A percentile compares a stretch with the other conserved stretches of the same genome.
Evolutionary conservation across 2,329 filamentous ascomycete species (phyloP).

Genomic region (Fusarium miscanthi): DNA sequence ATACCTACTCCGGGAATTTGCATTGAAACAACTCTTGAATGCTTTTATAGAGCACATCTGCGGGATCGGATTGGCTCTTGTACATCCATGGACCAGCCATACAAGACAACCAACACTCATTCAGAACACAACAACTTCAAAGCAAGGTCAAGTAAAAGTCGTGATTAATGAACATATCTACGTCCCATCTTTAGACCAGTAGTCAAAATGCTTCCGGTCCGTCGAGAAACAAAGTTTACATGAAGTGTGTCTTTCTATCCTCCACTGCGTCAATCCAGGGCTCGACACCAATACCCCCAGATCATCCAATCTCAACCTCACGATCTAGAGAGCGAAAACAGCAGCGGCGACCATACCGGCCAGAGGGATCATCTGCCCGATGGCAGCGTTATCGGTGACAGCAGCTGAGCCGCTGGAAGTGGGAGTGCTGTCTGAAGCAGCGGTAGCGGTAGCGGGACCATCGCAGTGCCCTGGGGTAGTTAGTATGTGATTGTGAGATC

Average conservation of each 20-base stretch:
- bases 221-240: constrained; percentile 8
- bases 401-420: constrained; percentile 11
- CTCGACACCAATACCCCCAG: constrained; percentile 16
- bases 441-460: constrained; percentile 27
- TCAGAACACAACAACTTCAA: background rate
- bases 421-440: constrained; percentile 7
- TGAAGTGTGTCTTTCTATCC: constrained; percentile 31
- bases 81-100: background rate
- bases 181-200: background rate
- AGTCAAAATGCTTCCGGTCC: background rate
- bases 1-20: fast-evolving
- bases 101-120: background rate
- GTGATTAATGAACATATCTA: constrained; percentile 17
- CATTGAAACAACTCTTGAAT: fast-evolving
- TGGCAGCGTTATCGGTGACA: constrained; percentile 31
- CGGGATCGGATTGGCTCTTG: background rate
- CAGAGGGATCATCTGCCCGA: constrained; percentile 34
- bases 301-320: background rate
- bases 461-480: constrained; percentile 39
- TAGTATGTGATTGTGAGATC: background rate
- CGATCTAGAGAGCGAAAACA: constrained; percentile 33
- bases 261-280: constrained; percentile 29
- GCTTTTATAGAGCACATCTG: background rate
- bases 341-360: constrained; percentile 39
- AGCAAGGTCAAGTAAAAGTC: background rate